Base-by-base conservation (phyloP, 108 stramenopile species). In the Skeletonema costatum region DNA sequence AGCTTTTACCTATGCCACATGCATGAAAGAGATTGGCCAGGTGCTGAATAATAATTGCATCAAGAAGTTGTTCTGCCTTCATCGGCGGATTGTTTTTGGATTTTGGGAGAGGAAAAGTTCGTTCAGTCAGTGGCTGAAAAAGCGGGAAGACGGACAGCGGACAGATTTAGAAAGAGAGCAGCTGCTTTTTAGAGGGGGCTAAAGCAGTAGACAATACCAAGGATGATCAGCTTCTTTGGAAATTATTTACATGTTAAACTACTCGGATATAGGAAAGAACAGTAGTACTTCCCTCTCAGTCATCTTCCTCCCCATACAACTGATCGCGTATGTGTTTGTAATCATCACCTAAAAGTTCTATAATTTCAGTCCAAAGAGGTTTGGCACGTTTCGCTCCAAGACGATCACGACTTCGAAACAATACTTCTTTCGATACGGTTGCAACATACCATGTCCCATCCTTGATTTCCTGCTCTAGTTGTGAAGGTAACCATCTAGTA, bases 361-460 rank as follows among this genome's bases (percentile, higher is more conserved):
- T 86, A 30, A 92, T 84, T 76, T 95, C 94, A 32, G 89, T 95
- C 94, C 94, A 95, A 50, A 95, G 76, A 32, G 94, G 94, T 74
- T 91, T 91, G 17, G 94, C 90, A 65, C 90, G 80, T 79, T 86
- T 86, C 1, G 88, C 77, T 12, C 94, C 94, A 75, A 91, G 81
- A 46, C 94, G 73, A 78, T 95, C 94, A 33, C 94, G 74, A 36
- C 85, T 86, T 64, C 84, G 84, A 76, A 92, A 89, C 32, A 92
- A 74, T 29, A 92, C 77, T 46, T 88, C 84, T 74, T 86, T 88
- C 12, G 82, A 86, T 14, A 88, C 90, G 11, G 48, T 66, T 13
- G 88, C 86, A 25, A 80, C 62, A 65, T 86, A 83, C 88, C 88
- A 91, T 46, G 78, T 85, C 41, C 84, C 87, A 64, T 87, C 68